These are phyloP conservation scores for Gossypium aridum DNA, from an alignment of 441 rosid species.

Conservation along the genomic window DNA sequence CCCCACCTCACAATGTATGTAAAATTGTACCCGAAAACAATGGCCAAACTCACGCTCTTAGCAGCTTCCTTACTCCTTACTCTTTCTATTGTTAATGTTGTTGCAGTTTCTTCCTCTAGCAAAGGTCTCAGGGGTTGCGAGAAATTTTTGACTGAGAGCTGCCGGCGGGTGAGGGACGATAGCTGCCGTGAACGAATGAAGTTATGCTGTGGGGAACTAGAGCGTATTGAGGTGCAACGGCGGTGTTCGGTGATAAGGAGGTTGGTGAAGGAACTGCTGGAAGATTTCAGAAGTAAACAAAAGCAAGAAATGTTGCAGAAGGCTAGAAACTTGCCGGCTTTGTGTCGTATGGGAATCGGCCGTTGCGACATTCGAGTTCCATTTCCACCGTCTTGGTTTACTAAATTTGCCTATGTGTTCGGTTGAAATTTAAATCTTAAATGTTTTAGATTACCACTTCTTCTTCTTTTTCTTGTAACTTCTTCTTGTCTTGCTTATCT, in stretches of 20 bases:
- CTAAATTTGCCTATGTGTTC: background rate
- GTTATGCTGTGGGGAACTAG: background rate
- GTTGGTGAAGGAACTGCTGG: background rate
- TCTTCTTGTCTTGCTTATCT: background rate
- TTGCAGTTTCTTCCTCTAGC: background rate
- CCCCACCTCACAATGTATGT: background rate
- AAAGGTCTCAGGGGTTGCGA: background rate
- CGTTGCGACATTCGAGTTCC: background rate
- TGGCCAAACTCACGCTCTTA: background rate
- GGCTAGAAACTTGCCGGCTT: background rate
- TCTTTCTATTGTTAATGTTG: background rate
- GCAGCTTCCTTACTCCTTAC: background rate
- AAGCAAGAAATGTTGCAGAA: background rate
- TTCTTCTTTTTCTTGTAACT: background rate
- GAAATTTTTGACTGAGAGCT: background rate
- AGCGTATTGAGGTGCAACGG: background rate
- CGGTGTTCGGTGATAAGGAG: background rate
- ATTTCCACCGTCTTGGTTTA: background rate
- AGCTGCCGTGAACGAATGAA: background rate
- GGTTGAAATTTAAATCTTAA: background rate
- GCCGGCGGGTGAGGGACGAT: background rate
- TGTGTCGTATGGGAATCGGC: conserved; percentile 9
- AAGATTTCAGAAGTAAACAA: background rate
- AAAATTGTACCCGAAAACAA: background rate
- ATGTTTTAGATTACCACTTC: background rate